Conservation (phyloP, 2,329 filamentous ascomycete species). For the Chrysosporium keratinophilum region DNA sequence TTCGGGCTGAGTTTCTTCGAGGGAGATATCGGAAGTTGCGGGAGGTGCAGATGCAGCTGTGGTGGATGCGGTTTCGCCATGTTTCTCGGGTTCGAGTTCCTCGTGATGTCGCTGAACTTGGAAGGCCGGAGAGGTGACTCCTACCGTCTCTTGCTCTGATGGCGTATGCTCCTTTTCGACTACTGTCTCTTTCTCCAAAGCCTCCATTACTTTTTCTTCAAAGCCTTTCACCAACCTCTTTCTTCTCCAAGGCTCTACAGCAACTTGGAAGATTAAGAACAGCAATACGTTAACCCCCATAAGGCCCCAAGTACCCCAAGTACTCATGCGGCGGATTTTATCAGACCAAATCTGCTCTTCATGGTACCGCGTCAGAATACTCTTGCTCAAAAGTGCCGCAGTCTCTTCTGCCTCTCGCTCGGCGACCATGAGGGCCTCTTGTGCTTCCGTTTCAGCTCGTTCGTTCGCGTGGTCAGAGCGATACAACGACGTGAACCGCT, state of each 20-base stretch:
- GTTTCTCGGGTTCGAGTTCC: not conserved
- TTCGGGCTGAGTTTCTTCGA: slow-evolving; percentile 8
- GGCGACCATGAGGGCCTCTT: slow-evolving; percentile 60
- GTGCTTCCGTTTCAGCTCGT: slow-evolving; percentile 63
- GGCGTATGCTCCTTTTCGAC: slow-evolving; percentile 9
- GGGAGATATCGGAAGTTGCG: not conserved
- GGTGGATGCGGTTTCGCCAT: slow-evolving; percentile 9
- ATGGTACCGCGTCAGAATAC: slow-evolving; percentile 85
- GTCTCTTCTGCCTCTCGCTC: slow-evolving; percentile 74
- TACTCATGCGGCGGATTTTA: slow-evolving; percentile 89
- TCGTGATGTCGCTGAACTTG: not conserved
- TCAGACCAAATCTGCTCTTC: slow-evolving; percentile 99
- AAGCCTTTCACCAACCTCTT: slow-evolving; percentile 70
- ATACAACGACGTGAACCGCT: slow-evolving; percentile 89
- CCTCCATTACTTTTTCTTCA: slow-evolving; percentile 62
- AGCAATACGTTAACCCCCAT: slow-evolving; percentile 95
- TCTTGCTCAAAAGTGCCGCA: slow-evolving; percentile 62
- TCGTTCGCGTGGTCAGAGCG: slow-evolving; percentile 89
- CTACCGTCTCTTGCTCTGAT: slow-evolving; percentile 10
- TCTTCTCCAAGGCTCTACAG: slow-evolving; percentile 87
- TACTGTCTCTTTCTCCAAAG: slow-evolving; percentile 54
- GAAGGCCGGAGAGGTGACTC: not conserved
- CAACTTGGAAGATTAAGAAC: slow-evolving; percentile 74
- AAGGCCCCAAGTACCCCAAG: slow-evolving; percentile 95
- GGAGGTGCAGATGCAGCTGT: not conserved